Evolutionary conservation across 2,329 filamentous ascomycete genomes (phyloP), one percentile per base, ranked within the genome.

Genomic region (Botryotinia calthae): DNA sequence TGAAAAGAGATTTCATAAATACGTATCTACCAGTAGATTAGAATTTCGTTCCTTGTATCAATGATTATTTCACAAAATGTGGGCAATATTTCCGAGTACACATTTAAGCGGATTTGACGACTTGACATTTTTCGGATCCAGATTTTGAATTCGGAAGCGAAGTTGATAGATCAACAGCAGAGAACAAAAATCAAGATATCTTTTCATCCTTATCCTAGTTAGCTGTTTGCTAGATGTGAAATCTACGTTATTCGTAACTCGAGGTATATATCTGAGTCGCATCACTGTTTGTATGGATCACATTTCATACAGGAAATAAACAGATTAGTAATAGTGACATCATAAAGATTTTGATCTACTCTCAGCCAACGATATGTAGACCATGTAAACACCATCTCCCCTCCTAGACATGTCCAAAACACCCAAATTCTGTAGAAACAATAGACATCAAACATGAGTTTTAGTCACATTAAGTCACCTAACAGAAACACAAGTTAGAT

Each of bases 41-140:
- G 2, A 25, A 14, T 34, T 6, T 1, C 2, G 25, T n/a, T 16
- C 5, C 20, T 2, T 40, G 22, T 16, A 4, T 56, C 1, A 1
- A 9, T 25, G 2, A 20, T 40, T 1, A 61, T 61, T 12, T 61
- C 3, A 31, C 1, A 61, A 37, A 16, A 2, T 37, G 34, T n/a
- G 51, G n/a, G 12, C 18, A 8, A 61, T 12, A 10, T 5, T n/a
- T 61, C 58, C 22, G 34, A 61, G 12, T 18, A 12, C 6, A 40
- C 2, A 16, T 9, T 9, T 25, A 16, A 22, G 22, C 58, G 58
- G 34, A 10, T 37, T 37, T 61, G 58, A 61, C 2, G 34, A 37
- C 10, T 40, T 61, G 22, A 40, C 5, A 25, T 16, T n/a, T 61
- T 40, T n/a, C 22, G 2, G 34, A 9, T 22, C 22, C 22, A 10